A percentile compares a stretch with the other conserved stretches of the same genome.
These are phyloP conservation scores for Xylaria arbuscula DNA, from an alignment of 2,329 filamentous ascomycete genomes.

Conservation along the genomic window DNA sequence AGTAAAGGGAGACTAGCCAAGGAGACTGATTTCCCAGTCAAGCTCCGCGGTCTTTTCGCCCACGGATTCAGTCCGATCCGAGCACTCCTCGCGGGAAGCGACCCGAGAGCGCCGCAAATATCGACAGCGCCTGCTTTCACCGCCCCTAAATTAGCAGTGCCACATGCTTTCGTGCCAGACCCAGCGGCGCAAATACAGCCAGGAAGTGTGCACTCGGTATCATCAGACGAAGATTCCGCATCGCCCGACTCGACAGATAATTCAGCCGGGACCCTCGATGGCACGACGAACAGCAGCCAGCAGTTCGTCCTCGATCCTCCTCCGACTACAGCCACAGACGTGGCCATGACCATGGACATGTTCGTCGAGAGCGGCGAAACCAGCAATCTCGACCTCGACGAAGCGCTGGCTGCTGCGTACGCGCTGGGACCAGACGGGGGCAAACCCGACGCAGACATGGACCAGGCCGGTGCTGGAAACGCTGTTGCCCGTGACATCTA, in stretches of 20 bases:
- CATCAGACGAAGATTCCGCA: slow-evolving; percentile 47
- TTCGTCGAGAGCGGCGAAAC: slow-evolving; percentile 13
- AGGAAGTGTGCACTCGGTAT: slow-evolving; percentile 47
- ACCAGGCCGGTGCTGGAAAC: neutral
- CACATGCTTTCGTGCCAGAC: slow-evolving; percentile 30
- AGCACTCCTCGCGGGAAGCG: slow-evolving; percentile 45
- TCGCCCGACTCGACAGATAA: slow-evolving; percentile 41
- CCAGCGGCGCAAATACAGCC: slow-evolving; percentile 37
- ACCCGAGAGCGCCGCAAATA: neutral
- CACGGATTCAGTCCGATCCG: slow-evolving; percentile 53
- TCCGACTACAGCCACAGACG: neutral
- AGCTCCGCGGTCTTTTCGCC: slow-evolving; percentile 53
- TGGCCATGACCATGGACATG: slow-evolving; percentile 38
- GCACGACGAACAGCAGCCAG: neutral
- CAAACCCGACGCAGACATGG: neutral
- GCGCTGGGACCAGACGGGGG: slow-evolving; percentile 35
- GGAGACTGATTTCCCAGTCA: slow-evolving; percentile 56
- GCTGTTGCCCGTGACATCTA: slow-evolving; percentile 16
- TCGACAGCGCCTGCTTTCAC: neutral
- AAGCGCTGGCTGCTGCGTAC: slow-evolving; percentile 51
- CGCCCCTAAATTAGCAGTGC: neutral
- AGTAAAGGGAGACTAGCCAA: slow-evolving; percentile 56
- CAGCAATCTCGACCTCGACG: slow-evolving; percentile 46
- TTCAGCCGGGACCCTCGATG: neutral
- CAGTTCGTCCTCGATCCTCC: neutral